A percentile compares a stretch with the other conserved stretches of the same genome.
Evolutionary conservation across 108 stramenopile genomes (phyloP).

Genomic region (Epithemia pelagica): DNA sequence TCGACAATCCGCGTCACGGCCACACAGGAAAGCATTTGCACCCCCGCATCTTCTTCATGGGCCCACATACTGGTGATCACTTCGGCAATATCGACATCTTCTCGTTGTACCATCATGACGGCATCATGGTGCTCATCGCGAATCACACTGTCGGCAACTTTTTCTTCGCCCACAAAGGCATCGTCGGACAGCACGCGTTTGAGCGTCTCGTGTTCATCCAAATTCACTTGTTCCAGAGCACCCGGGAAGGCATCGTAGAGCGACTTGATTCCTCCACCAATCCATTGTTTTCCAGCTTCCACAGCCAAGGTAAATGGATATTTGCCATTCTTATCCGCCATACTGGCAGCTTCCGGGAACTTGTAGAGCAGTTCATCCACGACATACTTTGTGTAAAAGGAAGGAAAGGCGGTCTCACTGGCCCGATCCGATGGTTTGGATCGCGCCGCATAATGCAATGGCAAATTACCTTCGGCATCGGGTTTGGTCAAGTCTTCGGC

Average conservation of each 20-base stretch:
- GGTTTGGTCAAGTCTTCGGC: slow-evolving; percentile 63
- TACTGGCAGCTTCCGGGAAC: slow-evolving; percentile 70
- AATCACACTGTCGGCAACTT: slow-evolving; percentile 33
- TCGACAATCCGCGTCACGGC: slow-evolving; percentile 42
- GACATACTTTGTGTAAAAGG: slow-evolving; percentile 74
- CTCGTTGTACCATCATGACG: slow-evolving; percentile 78
- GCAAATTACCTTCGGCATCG: slow-evolving; percentile 57
- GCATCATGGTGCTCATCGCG: slow-evolving; percentile 83
- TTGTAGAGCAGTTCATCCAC: slow-evolving; percentile 80
- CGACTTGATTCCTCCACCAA: slow-evolving; percentile 77
- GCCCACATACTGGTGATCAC: slow-evolving; percentile 81
- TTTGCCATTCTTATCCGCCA: slow-evolving; percentile 43
- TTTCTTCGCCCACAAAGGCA: slow-evolving; percentile 15
- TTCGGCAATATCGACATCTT: slow-evolving; percentile 48
- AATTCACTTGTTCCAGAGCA: slow-evolving; percentile 51
- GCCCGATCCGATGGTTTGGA: slow-evolving; percentile 21
- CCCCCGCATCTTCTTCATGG: slow-evolving; percentile 81
- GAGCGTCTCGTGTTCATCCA: slow-evolving; percentile 43
- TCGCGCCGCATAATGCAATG: slow-evolving; percentile 77
- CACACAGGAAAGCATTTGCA: slow-evolving; percentile 80
- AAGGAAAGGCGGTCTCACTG: slow-evolving; percentile 22
- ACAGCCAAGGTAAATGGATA: slow-evolving; percentile 71
- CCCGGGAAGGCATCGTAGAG: slow-evolving; percentile 72
- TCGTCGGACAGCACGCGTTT: slow-evolving; percentile 41
- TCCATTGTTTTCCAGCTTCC: slow-evolving; percentile 74